A percentile compares a stretch with the other conserved stretches of the same genome.
Evolutionary conservation across 2,329 filamentous ascomycete species (phyloP).

Genomic region (Penicillium nordicum): DNA sequence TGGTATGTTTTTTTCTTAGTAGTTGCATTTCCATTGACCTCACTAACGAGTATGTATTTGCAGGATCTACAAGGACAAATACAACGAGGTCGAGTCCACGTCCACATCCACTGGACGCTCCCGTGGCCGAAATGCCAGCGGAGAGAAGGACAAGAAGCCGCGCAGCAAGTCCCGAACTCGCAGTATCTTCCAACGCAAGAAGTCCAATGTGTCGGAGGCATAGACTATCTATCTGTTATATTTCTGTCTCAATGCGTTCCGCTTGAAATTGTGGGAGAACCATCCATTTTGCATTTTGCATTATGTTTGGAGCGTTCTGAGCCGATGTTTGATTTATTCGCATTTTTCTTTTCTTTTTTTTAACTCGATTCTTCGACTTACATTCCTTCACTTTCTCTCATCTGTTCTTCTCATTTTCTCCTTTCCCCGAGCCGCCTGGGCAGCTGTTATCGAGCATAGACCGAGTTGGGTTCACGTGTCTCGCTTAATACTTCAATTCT

Average conservation of each 20-base stretch:
- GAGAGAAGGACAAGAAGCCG: slow-evolving; percentile 64
- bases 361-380: slow-evolving; percentile 2
- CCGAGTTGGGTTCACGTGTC: slow-evolving; percentile 3
- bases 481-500: slow-evolving; percentile 26
- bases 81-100: slow-evolving; percentile 60
- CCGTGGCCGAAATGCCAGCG: slow-evolving; percentile 38
- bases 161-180: slow-evolving; percentile 74
- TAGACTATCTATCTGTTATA: slow-evolving; percentile 13
- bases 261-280: background rate
- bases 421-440: slow-evolving; percentile 22
- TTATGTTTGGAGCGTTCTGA: slow-evolving; percentile 17
- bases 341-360: slow-evolving; percentile 8
- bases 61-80: slow-evolving; percentile 97
- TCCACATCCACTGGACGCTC: slow-evolving; percentile 23
- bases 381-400: slow-evolving; percentile 13
- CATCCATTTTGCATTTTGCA: slow-evolving; percentile 21
- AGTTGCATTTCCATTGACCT: background rate
- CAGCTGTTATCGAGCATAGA: slow-evolving; percentile 21
- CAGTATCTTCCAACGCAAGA: slow-evolving; percentile 67
- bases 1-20: slow-evolving; percentile 63
- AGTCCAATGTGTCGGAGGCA: slow-evolving; percentile 35
- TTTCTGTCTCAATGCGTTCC: background rate
- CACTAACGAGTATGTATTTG: background rate
- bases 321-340: slow-evolving; percentile 12
- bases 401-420: slow-evolving; percentile 12